Evolutionary conservation across 2,329 filamentous ascomycete species (phyloP).

Genomic region (Epicoccum nigrum): DNA sequence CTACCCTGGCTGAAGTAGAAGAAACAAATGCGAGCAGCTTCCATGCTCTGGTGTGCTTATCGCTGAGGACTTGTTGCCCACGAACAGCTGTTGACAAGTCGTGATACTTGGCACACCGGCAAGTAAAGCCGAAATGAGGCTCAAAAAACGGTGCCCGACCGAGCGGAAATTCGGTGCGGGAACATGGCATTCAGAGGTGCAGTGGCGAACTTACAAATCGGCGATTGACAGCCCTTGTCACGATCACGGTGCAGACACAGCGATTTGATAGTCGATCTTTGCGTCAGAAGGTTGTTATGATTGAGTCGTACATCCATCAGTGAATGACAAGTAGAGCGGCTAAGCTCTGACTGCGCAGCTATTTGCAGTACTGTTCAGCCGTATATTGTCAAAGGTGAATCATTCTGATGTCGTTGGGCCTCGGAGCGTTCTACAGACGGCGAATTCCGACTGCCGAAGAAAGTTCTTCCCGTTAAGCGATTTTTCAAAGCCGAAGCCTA

Average conservation of each 20-base stretch:
- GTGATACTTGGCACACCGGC: conserved; percentile 11
- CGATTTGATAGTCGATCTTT: not conserved
- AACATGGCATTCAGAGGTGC: not conserved
- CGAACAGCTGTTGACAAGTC: not conserved
- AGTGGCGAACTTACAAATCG: conserved; percentile 13
- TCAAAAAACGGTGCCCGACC: conserved; percentile 9
- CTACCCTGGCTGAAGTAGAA: not conserved
- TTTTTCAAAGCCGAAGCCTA: conserved; percentile 9
- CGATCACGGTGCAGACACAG: not conserved
- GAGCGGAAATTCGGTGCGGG: not conserved
- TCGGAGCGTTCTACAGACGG: not conserved
- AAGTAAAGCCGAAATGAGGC: conserved; percentile 12
- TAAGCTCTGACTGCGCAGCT: not conserved
- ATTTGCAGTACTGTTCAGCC: not conserved
- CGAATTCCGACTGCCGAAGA: not conserved
- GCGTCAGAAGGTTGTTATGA: not conserved
- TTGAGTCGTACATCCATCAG: not conserved
- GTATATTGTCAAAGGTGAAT: too few relatives aligned
- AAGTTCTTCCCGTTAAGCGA: not conserved
- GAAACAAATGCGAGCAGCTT: not conserved
- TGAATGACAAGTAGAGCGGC: not conserved
- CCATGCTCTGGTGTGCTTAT: not conserved
- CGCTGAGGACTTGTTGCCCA: not conserved
- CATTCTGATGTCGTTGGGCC: too few relatives aligned
- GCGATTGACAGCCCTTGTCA: conserved; percentile 1